phyloP scores from a whole-genome alignment of 495 filamentous ascomycete species.

The Darksidea phi region DNA sequence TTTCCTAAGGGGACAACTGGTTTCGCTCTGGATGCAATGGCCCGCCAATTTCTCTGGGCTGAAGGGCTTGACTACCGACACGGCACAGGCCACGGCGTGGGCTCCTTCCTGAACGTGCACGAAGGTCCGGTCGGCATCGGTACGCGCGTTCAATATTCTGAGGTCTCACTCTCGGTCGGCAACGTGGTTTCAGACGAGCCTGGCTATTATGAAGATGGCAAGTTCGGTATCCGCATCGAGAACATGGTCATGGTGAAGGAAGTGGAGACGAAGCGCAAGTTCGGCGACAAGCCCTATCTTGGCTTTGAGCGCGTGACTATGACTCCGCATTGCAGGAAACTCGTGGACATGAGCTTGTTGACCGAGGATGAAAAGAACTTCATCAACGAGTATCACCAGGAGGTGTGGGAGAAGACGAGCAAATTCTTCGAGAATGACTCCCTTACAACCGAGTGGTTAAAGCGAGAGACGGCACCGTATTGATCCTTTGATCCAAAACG shows the following conservation, averaged over 20 bases:
- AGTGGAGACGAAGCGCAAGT: slow-evolving; percentile 77
- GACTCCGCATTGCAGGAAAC: slow-evolving; percentile 86
- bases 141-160: slow-evolving; percentile 83
- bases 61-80: slow-evolving; percentile 93
- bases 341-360: slow-evolving; percentile 75
- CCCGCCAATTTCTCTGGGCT: slow-evolving; percentile 90
- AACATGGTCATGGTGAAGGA: slow-evolving; percentile 88
- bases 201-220: slow-evolving; percentile 96
- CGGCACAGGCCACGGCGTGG: slow-evolving; percentile 95
- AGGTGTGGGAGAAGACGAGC: slow-evolving; percentile 80
- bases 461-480: slow-evolving; percentile 70
- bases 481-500: slow-evolving; percentile 7
- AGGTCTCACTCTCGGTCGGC: slow-evolving; percentile 84
- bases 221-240: slow-evolving; percentile 97
- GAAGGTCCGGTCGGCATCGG: slow-evolving; percentile 97
- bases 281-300: slow-evolving; percentile 89
- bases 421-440: slow-evolving; percentile 73
- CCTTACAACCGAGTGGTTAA: slow-evolving; percentile 71
- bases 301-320: slow-evolving; percentile 98
- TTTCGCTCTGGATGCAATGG: slow-evolving; percentile 84
- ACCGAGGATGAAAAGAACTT: slow-evolving; percentile 76
- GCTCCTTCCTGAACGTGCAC: slow-evolving; percentile 92
- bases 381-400: slow-evolving; percentile 81
- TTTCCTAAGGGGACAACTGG: slow-evolving; percentile 96
- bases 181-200: slow-evolving; percentile 96